Conservation (phyloP, 108 stramenopile genomes). For the Cylindrotheca fusiformis region DNA sequence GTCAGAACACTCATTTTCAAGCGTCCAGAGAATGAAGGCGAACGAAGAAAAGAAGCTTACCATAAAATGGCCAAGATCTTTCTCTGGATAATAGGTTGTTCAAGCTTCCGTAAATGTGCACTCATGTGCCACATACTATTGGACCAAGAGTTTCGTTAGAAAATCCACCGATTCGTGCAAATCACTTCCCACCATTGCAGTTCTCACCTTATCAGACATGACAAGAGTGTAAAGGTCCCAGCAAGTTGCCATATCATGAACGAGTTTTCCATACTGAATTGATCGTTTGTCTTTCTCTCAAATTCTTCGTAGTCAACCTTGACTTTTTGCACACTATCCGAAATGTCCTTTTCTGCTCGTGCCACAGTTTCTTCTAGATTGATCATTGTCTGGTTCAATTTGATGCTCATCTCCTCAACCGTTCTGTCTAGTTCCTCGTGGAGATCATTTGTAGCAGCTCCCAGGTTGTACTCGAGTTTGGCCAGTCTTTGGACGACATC, state of each 20-base stretch:
- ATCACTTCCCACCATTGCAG: too few relatives aligned
- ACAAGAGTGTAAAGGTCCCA: conserved; percentile 86
- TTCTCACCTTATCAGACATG: too few relatives aligned
- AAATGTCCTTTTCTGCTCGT: conserved; percentile 46
- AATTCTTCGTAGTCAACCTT: conserved; percentile 69
- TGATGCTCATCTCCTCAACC: conserved; percentile 17
- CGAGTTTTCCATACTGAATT: conserved; percentile 89
- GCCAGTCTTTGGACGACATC: conserved; percentile 63
- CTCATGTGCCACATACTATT: conserved; percentile 94
- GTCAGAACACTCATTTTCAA: too few relatives aligned
- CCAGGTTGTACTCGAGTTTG: conserved; percentile 36
- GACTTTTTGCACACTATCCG: conserved; percentile 50
- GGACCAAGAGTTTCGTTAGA: too few relatives aligned
- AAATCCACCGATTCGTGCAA: too few relatives aligned
- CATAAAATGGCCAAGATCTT: conserved; percentile 91
- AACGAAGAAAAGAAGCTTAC: too few relatives aligned
- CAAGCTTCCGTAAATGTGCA: conserved; percentile 72
- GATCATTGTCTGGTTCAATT: conserved; percentile 42
- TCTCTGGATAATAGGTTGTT: conserved; percentile 81
- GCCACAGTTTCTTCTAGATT: conserved; percentile 40
- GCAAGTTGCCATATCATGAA: conserved; percentile 93
- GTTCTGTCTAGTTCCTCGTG: conserved; percentile 18
- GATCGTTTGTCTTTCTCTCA: conserved; percentile 78
- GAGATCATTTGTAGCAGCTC: conserved; percentile 26
- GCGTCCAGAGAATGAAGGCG: too few relatives aligned